Evolutionary conservation across 441 rosid genomes (phyloP).

Genomic region (Gossypium trilobum): DNA sequence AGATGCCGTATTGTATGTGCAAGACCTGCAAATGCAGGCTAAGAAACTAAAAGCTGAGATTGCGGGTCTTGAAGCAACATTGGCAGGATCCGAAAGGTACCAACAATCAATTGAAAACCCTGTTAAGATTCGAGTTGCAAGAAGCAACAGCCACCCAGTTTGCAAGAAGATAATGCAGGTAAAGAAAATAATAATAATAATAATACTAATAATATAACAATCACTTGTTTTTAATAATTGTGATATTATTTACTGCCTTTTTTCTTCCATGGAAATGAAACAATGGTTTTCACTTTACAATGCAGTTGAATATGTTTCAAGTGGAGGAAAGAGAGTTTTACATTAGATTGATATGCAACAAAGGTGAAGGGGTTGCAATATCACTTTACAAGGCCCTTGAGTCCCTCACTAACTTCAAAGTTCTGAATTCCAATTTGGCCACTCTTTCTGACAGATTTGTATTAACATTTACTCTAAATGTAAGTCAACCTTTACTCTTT

Average conservation of each 20-base stretch:
- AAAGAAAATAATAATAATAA: neutral
- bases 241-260: neutral
- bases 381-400: slow-evolving; percentile 66
- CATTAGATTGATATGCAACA: slow-evolving; percentile 45
- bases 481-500: slow-evolving; percentile 15
- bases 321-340: slow-evolving; percentile 72
- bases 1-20: slow-evolving; percentile 64
- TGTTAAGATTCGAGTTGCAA: slow-evolving; percentile 24
- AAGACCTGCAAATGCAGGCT: slow-evolving; percentile 62
- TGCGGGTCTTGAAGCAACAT: slow-evolving; percentile 51
- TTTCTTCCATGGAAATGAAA: neutral
- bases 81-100: slow-evolving; percentile 26
- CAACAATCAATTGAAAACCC: slow-evolving; percentile 24
- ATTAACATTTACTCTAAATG: slow-evolving; percentile 52
- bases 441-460: slow-evolving; percentile 40
- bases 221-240: neutral
- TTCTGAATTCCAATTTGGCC: slow-evolving; percentile 59
- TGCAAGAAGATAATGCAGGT: slow-evolving; percentile 52
- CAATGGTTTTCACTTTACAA: neutral
- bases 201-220: neutral
- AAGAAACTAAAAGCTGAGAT: slow-evolving; percentile 68
- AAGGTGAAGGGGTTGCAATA: slow-evolving; percentile 48
- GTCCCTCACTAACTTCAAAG: slow-evolving; percentile 49
- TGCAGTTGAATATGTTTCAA: slow-evolving; percentile 59
- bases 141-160: slow-evolving; percentile 17